Percentiles rank a stretch among this genome's conserved stretches.
Evolutionary conservation across 441 rosid genomes (phyloP).

Genomic region (Biscutella laevigata): DNA sequence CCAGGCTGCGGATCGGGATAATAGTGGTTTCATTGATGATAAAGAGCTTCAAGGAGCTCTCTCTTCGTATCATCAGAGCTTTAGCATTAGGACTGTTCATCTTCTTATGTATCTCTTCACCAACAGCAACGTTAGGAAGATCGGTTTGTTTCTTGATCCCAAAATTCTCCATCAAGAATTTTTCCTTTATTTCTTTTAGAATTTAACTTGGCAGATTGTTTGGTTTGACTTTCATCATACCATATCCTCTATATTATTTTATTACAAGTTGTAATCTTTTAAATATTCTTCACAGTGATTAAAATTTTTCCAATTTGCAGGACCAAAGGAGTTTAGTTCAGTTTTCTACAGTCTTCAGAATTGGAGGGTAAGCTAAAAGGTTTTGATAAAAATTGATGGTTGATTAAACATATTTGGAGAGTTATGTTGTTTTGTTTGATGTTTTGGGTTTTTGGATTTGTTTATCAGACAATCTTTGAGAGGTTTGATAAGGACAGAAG

Average conservation of each 20-base stretch:
- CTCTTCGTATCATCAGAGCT: slow-evolving; percentile 68
- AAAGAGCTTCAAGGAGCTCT: slow-evolving; percentile 79
- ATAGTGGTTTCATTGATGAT: slow-evolving; percentile 76
- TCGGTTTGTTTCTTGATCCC: slow-evolving; percentile 40
- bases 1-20: slow-evolving; percentile 72
- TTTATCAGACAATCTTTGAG: slow-evolving; percentile 55
- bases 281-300: no score
- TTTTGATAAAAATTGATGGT: not conserved
- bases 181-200: not conserved
- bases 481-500: slow-evolving; percentile 74
- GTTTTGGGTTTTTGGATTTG: not conserved
- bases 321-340: slow-evolving; percentile 75
- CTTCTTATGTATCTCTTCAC: slow-evolving; percentile 82
- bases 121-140: slow-evolving; percentile 59
- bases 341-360: slow-evolving; percentile 81
- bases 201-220: not conserved
- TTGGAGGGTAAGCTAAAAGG: slow-evolving; percentile 66
- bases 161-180: not conserved
- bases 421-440: not conserved
- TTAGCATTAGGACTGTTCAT: slow-evolving; percentile 79
- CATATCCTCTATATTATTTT: not conserved
- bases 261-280: slow-evolving; percentile 1
- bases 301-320: no score
- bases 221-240: slow-evolving; percentile 12
- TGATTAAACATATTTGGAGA: not conserved